These are phyloP conservation scores for Saccharomycopsis selenospora DNA, from an alignment of 805 yeast genomes.

Conservation along the genomic window DNA sequence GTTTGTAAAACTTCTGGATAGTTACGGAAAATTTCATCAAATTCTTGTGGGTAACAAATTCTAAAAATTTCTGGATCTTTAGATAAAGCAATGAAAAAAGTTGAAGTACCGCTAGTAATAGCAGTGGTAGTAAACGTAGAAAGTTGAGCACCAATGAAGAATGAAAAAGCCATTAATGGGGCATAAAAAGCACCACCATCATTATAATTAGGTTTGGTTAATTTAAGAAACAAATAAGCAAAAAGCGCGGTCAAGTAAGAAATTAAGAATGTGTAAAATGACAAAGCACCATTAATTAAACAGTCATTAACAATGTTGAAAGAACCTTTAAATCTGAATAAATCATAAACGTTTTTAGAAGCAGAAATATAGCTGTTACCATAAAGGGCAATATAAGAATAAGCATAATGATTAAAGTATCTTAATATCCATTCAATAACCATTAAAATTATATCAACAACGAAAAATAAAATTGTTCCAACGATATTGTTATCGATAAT, in stretches of 20 bases:
- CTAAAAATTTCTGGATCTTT: constrained; percentile 80
- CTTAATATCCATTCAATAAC: constrained; percentile 71
- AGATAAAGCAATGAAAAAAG: constrained; percentile 77
- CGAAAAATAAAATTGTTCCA: constrained; percentile 44
- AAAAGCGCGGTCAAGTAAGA: constrained; percentile 59
- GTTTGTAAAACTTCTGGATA: constrained; percentile 55
- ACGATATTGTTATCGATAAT: constrained; percentile 44
- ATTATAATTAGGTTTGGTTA: constrained; percentile 64
- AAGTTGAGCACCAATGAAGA: constrained; percentile 69
- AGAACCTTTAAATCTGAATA: constrained; percentile 71
- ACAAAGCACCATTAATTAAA: constrained; percentile 68
- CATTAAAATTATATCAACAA: constrained; percentile 53
- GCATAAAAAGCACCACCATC: constrained; percentile 54
- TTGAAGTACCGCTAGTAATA: constrained; percentile 72
- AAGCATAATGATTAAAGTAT: constrained; percentile 88
- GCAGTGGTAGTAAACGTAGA: constrained; percentile 66
- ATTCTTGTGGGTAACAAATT: constrained; percentile 60
- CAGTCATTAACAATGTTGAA: constrained; percentile 83
- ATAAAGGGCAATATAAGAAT: constrained; percentile 78
- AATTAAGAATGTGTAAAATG: constrained; percentile 67
- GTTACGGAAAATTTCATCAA: constrained; percentile 53
- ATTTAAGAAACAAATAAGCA: constrained; percentile 57
- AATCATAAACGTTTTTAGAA: constrained; percentile 75
- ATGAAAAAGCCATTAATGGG: constrained; percentile 66
- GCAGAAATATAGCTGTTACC: constrained; percentile 71